phyloP scores from a whole-genome alignment of 1,284 basidiomycete genomes.

The Leccinum solheimii region DNA sequence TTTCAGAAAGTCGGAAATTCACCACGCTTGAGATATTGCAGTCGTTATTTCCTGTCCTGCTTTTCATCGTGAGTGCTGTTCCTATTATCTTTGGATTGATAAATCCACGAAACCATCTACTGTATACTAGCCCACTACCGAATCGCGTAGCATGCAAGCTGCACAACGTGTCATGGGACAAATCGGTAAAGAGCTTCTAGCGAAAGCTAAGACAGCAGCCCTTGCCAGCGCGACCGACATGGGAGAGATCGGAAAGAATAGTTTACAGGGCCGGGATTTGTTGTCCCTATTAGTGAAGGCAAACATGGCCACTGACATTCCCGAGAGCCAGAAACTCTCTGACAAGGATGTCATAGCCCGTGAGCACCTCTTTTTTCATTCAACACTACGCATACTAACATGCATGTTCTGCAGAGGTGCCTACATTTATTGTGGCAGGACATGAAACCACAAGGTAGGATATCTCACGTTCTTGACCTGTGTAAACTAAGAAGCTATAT shows the following conservation, averaged over 20 bases:
- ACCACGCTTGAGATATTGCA: constrained; percentile 37
- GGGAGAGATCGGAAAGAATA: constrained; percentile 30
- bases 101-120: neutral
- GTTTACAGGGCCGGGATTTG: constrained; percentile 44
- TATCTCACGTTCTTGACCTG: neutral
- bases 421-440: constrained; percentile 53
- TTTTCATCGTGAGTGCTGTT: constrained; percentile 42
- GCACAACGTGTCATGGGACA: constrained; percentile 27
- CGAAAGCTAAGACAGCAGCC: constrained; percentile 43
- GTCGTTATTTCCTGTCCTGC: constrained; percentile 41
- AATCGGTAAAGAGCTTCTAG: constrained; percentile 48
- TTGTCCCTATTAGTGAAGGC: constrained; percentile 59
- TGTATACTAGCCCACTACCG: constrained; percentile 14
- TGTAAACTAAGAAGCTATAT: neutral
- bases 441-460: constrained; percentile 74
- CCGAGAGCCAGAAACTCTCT: constrained; percentile 60
- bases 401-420: constrained; percentile 34
- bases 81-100: neutral
- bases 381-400: neutral
- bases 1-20: constrained; percentile 31
- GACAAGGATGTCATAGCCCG: constrained; percentile 76
- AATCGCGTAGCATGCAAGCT: neutral
- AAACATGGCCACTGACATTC: constrained; percentile 61
- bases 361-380: constrained; percentile 37
- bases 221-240: constrained; percentile 21